Percentiles rank a stretch among this genome's conserved stretches.
Conservation (phyloP, 345 rosid species). For the Salix dunnii region DNA sequence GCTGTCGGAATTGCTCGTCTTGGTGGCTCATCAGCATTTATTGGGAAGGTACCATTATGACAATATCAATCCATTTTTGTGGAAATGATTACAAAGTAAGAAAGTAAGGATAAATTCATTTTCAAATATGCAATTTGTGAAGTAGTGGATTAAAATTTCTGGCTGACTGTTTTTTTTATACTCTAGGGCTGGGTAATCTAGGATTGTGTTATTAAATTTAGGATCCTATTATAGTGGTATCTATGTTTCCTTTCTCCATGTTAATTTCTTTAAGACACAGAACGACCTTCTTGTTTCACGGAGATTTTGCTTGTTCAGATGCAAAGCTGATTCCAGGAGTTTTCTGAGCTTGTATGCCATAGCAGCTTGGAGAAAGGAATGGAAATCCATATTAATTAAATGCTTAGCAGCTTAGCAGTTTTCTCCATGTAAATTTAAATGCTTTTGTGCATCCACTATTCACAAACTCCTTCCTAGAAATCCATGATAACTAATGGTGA, state of each 20-base stretch:
- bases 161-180: not conserved
- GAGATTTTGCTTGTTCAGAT: not conserved
- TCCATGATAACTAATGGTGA: not conserved
- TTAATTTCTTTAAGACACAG: not conserved
- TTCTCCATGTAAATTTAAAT: not conserved
- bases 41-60: constrained; percentile 63
- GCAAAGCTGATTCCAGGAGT: not conserved
- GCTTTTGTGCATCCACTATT: not conserved
- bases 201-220: not conserved
- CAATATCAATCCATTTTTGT: not conserved
- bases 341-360: not conserved
- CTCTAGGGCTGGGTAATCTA: not conserved
- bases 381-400: too few relatives aligned
- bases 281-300: not conserved
- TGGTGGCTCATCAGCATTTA: constrained; percentile 88
- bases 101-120: not conserved
- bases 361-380: not conserved
- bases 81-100: not conserved
- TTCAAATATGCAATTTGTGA: not conserved
- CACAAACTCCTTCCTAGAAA: not conserved
- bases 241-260: not conserved
- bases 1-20: constrained; percentile 93
- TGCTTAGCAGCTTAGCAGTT: too few relatives aligned
- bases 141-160: not conserved
- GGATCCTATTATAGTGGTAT: not conserved